Conservation (phyloP, 108 stramenopile genomes). For the Nitzschia putrida region DNA sequence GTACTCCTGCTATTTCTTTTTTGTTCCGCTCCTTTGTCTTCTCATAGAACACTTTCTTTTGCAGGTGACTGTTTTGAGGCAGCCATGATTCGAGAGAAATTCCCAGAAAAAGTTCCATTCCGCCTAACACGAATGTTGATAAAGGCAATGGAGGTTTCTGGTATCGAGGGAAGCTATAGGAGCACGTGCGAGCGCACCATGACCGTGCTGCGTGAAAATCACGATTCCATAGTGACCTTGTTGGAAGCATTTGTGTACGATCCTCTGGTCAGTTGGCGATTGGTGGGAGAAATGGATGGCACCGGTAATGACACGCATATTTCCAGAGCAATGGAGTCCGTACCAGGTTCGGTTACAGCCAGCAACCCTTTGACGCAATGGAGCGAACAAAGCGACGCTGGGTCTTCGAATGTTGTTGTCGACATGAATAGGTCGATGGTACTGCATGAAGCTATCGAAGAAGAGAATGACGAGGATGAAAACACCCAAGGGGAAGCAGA, state of each 20-base stretch:
- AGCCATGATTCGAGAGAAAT: slow-evolving; percentile 97
- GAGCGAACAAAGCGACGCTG: slow-evolving; percentile 14
- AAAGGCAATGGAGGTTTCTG: slow-evolving; percentile 98
- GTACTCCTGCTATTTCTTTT: neutral
- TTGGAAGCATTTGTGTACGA: slow-evolving; percentile 99
- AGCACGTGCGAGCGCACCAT: slow-evolving; percentile 96
- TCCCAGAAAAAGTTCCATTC: slow-evolving; percentile 98
- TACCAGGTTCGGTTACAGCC: neutral
- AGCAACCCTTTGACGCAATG: slow-evolving; percentile 7
- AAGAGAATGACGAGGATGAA: slow-evolving; percentile 51
- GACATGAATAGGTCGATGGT: slow-evolving; percentile 25
- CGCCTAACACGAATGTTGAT: slow-evolving; percentile 99
- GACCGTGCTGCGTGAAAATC: slow-evolving; percentile 92
- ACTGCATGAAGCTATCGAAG: slow-evolving; percentile 46
- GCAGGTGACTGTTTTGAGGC: slow-evolving; percentile 96
- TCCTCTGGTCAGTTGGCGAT: slow-evolving; percentile 98
- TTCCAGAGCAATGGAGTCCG: neutral
- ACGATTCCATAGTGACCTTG: slow-evolving; percentile 97
- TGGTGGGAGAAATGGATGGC: slow-evolving; percentile 57
- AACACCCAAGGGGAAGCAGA: slow-evolving; percentile 36
- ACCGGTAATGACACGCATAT: slow-evolving; percentile 10
- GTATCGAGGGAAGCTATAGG: slow-evolving; percentile 97
- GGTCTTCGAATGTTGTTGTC: slow-evolving; percentile 28
- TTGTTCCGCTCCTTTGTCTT: neutral
- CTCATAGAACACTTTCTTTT: neutral